Percentiles rank a stretch among this genome's conserved stretches.
These are phyloP conservation scores for Gossypium longicalyx DNA, from an alignment of 345 rosid species.

Conservation along the genomic window DNA sequence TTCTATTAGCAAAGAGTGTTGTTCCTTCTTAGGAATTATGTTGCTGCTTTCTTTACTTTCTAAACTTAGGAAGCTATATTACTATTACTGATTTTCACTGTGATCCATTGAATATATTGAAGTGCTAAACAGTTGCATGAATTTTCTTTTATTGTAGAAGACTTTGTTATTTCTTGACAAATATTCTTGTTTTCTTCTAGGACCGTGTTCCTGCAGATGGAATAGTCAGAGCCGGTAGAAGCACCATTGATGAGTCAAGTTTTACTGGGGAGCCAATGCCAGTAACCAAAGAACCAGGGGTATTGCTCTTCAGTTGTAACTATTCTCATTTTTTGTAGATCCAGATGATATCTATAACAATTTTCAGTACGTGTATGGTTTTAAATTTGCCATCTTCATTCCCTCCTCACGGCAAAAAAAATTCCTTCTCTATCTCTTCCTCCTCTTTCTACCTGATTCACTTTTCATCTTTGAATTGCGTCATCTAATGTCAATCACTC, in stretches of 20 bases:
- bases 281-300: constrained; percentile 85
- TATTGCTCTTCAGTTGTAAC: constrained; percentile 31
- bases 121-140: not conserved
- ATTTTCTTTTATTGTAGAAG: not conserved
- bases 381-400: not conserved
- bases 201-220: constrained; percentile 97
- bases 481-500: not conserved
- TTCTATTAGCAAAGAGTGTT: not conserved
- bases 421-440: not conserved
- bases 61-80: not conserved
- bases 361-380: not conserved
- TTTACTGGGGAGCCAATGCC: constrained; percentile 98
- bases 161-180: constrained; percentile 10
- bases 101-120: not conserved
- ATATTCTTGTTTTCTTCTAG: constrained; percentile 34
- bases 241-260: constrained; percentile 88
- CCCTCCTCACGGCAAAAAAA: not conserved
- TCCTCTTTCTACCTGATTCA: not conserved
- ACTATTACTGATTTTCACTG: constrained; percentile 5
- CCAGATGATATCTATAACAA: not conserved
- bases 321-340: constrained; percentile 3
- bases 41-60: not conserved
- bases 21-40: not conserved
- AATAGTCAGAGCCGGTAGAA: constrained; percentile 87
- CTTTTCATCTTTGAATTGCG: not conserved